Conservation (phyloP, 768 basidiomycete genomes). For the Boletus rubescentipes region DNA sequence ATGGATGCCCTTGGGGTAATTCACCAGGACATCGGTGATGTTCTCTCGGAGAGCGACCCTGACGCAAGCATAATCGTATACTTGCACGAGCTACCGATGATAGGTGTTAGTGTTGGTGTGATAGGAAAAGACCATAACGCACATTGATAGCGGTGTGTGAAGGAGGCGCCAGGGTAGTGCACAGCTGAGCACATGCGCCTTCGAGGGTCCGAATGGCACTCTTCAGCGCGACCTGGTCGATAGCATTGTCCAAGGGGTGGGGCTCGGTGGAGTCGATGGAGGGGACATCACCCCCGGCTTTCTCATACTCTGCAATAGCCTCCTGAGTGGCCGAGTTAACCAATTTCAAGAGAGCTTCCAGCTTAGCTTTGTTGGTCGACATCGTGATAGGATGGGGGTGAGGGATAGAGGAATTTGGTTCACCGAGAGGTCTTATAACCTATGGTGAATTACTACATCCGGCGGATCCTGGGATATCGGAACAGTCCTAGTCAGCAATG, state of each 20-base stretch:
- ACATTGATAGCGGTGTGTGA: conserved; percentile 34
- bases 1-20: conserved; percentile 32
- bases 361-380: conserved; percentile 23
- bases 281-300: conserved; percentile 26
- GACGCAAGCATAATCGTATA: conserved; percentile 29
- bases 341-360: conserved; percentile 30
- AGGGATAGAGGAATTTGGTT: no score
- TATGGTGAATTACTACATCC: no score
- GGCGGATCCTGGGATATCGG: no score
- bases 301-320: conserved; percentile 36
- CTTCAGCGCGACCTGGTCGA: conserved; percentile 25
- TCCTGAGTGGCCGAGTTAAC: conserved; percentile 32
- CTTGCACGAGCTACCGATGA: conserved; percentile 23
- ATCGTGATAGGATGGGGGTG: not conserved
- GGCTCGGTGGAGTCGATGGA: conserved; percentile 34
- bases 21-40: conserved; percentile 27
- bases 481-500: no score
- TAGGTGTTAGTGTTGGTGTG: not conserved
- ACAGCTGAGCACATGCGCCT: conserved; percentile 38
- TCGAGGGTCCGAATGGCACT: conserved; percentile 29
- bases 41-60: conserved; percentile 29
- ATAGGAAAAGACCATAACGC: not conserved
- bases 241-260: conserved; percentile 36
- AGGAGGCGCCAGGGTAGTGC: conserved; percentile 36
- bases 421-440: no score